Evolutionary conservation across 495 filamentous ascomycete genomes (phyloP), one percentile per base, ranked within the genome.

Genomic region (Penicillium dipodomyicola): DNA sequence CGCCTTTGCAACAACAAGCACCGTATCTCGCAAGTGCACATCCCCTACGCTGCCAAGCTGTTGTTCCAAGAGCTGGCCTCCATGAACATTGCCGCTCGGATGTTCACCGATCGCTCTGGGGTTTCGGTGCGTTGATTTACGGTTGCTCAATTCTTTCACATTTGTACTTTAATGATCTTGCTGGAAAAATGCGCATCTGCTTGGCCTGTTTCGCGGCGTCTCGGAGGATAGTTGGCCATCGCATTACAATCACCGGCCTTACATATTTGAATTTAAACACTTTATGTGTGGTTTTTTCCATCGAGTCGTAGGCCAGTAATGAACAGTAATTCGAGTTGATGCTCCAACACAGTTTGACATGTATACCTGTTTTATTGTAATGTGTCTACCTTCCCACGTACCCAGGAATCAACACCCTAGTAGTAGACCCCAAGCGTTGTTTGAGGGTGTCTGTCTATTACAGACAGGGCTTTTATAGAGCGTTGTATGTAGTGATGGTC

Each of bases 1-100:
- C 84, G 94, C 35, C 90, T 94, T 40, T 99, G 94, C 82, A 90
- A 92, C 75, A 99, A 97, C 80, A 97, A 97, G 84, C 96, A 92
- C 54, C 87, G 86, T 71, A 97, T 99, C 63, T 95, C 93, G 10
- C 95, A 97, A 74, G 85, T 99, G 43, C 88, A 96, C 68, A 93
- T 99, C 63, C 94, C 94, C 17, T 99, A 99, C 68, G 94, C 94
- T 20, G 94, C 95, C 63, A 99, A 99, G 79, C 82, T 99, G 53
- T 82, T 99, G 53, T 97, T 99, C 85, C 94, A 99, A 77, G 94
- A 99, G 79, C 79, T 99, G 60, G 87, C 88, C 68, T 85, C 91
- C 52, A 99, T 99, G 94, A 97, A 97, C 76, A 97, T 99, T 69
- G 92, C 94, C 17, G 84, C 93, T 19, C 85, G 94, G 68, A 92